Conservation (phyloP, 768 basidiomycete species). For the Obba rivulosa region DNA sequence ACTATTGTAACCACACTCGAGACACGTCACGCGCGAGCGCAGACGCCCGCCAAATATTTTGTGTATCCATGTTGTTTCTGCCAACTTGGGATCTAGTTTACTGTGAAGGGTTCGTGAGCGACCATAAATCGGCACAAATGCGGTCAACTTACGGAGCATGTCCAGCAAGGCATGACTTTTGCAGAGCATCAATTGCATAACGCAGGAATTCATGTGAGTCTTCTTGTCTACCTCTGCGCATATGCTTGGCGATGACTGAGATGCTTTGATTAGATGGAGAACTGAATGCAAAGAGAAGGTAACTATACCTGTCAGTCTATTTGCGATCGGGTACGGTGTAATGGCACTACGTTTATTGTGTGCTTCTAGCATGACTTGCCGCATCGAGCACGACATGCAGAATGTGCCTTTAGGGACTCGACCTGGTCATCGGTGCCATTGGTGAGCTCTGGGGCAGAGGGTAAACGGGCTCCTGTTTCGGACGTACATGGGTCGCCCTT, state of each 20-base stretch:
- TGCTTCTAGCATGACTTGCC: slow-evolving; percentile 49
- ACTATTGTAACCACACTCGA: slow-evolving; percentile 76
- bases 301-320: slow-evolving; percentile 58
- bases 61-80: slow-evolving; percentile 91
- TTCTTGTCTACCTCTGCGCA: slow-evolving; percentile 90
- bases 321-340: slow-evolving; percentile 59
- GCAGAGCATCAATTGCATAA: slow-evolving; percentile 87
- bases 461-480: neutral
- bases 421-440: slow-evolving; percentile 25
- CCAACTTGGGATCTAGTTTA: slow-evolving; percentile 64
- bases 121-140: neutral
- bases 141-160: slow-evolving; percentile 55
- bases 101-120: slow-evolving; percentile 28
- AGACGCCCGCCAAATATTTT: slow-evolving; percentile 89
- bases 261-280: no score
- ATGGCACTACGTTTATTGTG: slow-evolving; percentile 46
- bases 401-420: slow-evolving; percentile 40
- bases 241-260: slow-evolving; percentile 84
- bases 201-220: slow-evolving; percentile 98
- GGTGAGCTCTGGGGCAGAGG: neutral
- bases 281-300: no score
- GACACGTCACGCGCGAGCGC: slow-evolving; percentile 87
- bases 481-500: slow-evolving; percentile 55
- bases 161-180: slow-evolving; percentile 75
- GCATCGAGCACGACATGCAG: slow-evolving; percentile 78